Conservation (phyloP, 306 rosid genomes). For the Glycine latifolia region DNA sequence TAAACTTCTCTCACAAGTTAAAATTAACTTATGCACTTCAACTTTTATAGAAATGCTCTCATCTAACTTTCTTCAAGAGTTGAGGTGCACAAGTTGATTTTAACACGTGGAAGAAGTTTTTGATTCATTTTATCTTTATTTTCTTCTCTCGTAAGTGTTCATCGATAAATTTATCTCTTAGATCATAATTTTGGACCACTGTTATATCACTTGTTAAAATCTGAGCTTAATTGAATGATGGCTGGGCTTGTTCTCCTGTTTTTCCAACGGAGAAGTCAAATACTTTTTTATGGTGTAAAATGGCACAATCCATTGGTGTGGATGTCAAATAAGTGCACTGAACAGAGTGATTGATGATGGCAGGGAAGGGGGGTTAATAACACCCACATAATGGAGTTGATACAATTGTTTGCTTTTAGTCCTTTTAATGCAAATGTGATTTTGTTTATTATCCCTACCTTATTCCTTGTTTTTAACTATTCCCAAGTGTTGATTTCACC, state of each 20-base stretch:
- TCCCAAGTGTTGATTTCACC: background rate
- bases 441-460: background rate
- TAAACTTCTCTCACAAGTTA: too few species aligned
- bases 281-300: background rate
- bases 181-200: background rate
- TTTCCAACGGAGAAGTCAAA: background rate
- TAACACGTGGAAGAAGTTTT: too few species aligned
- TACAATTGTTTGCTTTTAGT: slow-evolving; percentile 3
- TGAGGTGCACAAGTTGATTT: too few species aligned
- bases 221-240: slow-evolving; percentile 3
- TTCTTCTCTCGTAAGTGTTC: too few species aligned
- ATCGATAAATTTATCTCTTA: too few species aligned
- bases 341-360: slow-evolving; percentile 26
- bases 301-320: background rate
- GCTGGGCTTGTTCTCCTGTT: background rate
- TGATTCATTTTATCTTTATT: background rate
- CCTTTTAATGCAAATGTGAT: slow-evolving; percentile 31
- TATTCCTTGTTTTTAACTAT: slow-evolving; percentile 26
- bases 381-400: slow-evolving; percentile 8
- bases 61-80: too few species aligned
- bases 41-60: too few species aligned
- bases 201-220: slow-evolving; percentile 1
- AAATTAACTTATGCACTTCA: too few species aligned
- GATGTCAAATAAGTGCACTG: background rate
- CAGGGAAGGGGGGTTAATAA: background rate